Percentiles rank a stretch among this genome's conserved stretches.
Evolutionary conservation across 2,329 filamentous ascomycete species (phyloP).

Genomic region (Fusarium proliferatum): DNA sequence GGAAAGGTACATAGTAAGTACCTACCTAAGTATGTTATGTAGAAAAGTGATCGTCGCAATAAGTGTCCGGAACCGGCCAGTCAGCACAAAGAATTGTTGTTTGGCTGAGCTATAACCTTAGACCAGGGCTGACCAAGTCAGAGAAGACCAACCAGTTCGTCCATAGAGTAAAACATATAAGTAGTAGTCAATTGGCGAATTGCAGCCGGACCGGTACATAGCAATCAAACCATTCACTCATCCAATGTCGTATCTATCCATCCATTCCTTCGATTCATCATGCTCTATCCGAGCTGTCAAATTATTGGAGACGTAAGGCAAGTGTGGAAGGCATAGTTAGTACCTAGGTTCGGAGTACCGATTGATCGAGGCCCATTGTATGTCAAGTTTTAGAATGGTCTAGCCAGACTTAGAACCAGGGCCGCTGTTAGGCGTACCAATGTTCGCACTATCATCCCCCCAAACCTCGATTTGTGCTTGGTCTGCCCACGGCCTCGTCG

Average conservation of each 20-base stretch:
- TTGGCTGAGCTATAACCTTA: slow-evolving; percentile 18
- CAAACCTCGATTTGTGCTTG: slow-evolving; percentile 25
- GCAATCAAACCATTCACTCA: not conserved
- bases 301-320: not conserved
- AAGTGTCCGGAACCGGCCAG: slow-evolving; percentile 33
- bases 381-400: slow-evolving; percentile 29
- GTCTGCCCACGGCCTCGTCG: slow-evolving; percentile 19
- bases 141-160: slow-evolving; percentile 7
- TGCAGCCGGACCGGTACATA: not conserved
- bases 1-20: not conserved
- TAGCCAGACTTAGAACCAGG: slow-evolving; percentile 32
- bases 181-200: slow-evolving; percentile 2
- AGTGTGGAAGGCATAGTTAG: not conserved
- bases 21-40: not conserved
- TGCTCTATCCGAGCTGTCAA: not conserved
- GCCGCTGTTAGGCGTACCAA: slow-evolving; percentile 18
- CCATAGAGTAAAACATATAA: not conserved
- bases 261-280: not conserved
- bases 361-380: slow-evolving; percentile 14
- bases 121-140: slow-evolving; percentile 21
- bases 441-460: slow-evolving; percentile 9
- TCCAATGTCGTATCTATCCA: not conserved
- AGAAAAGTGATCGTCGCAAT: slow-evolving; percentile 23
- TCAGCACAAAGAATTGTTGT: slow-evolving; percentile 12
- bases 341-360: too few species aligned